Evolutionary conservation across 495 filamentous ascomycete species (phyloP).

Genomic region (Tuber magnatum): DNA sequence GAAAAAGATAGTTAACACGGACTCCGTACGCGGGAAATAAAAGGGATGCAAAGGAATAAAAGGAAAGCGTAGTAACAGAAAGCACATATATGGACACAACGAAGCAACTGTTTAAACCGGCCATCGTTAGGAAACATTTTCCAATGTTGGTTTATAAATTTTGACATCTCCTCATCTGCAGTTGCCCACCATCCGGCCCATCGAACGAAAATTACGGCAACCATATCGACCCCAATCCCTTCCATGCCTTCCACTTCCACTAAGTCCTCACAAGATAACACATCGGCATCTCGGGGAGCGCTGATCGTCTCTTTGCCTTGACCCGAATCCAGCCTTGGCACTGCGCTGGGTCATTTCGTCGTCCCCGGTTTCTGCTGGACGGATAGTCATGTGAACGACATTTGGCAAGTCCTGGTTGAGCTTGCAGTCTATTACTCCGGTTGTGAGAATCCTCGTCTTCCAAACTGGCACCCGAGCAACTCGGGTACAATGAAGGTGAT

Average conservation of each 20-base stretch:
- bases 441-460: background rate
- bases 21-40: background rate
- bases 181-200: background rate
- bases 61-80: background rate
- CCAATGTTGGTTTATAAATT: background rate
- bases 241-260: background rate
- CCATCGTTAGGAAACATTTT: background rate
- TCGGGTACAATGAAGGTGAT: background rate
- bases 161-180: background rate
- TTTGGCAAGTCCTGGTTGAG: slow-evolving; percentile 37
- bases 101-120: background rate
- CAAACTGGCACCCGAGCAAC: background rate
- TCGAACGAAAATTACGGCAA: background rate
- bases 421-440: slow-evolving; percentile 30
- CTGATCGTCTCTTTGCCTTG: slow-evolving; percentile 21
- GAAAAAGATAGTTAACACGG: slow-evolving; percentile 1
- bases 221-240: background rate
- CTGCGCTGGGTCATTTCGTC: slow-evolving; percentile 39
- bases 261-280: slow-evolving; percentile 37
- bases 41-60: background rate
- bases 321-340: slow-evolving; percentile 30
- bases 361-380: slow-evolving; percentile 37
- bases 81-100: slow-evolving; percentile 2
- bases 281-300: slow-evolving; percentile 37
- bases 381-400: slow-evolving; percentile 41